Percentiles rank a stretch among this genome's conserved stretches.
phyloP scores from a whole-genome alignment of 306 rosid genomes.

The Erythrophleum fordii region DNA sequence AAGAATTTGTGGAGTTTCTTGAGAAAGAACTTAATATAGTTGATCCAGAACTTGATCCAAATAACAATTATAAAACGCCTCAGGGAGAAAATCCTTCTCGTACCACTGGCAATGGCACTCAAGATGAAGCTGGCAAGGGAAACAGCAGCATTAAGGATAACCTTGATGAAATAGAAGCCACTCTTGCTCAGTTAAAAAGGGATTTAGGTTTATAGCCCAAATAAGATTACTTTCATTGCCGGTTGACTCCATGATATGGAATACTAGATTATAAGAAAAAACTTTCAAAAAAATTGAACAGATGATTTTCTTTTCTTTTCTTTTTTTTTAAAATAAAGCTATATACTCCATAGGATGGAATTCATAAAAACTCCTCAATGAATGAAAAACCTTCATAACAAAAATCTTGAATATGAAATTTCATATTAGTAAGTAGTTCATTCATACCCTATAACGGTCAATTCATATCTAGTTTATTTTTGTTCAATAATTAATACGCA shows the following conservation, averaged over 20 bases:
- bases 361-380: not conserved
- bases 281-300: not conserved
- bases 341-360: not conserved
- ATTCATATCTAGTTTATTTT: not conserved
- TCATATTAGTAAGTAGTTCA: not conserved
- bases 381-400: not conserved
- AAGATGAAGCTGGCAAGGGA: slow-evolving; percentile 50
- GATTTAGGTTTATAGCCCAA: slow-evolving; percentile 77
- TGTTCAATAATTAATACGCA: not conserved
- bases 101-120: slow-evolving; percentile 38
- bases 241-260: not conserved
- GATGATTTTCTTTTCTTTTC: too few relatives aligned
- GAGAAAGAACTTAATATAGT: slow-evolving; percentile 91
- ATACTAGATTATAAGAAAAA: not conserved
- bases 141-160: slow-evolving; percentile 68
- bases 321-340: too few relatives aligned
- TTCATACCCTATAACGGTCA: not conserved
- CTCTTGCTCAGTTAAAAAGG: slow-evolving; percentile 84
- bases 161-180: slow-evolving; percentile 91
- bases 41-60: slow-evolving; percentile 54
- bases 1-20: slow-evolving; percentile 93
- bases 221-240: not conserved
- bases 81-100: slow-evolving; percentile 47
- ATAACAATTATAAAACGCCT: slow-evolving; percentile 41
- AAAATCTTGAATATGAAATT: not conserved